These are phyloP conservation scores for Nadsonia fulvescens DNA, from an alignment of 805 yeast species.

Conservation along the genomic window DNA sequence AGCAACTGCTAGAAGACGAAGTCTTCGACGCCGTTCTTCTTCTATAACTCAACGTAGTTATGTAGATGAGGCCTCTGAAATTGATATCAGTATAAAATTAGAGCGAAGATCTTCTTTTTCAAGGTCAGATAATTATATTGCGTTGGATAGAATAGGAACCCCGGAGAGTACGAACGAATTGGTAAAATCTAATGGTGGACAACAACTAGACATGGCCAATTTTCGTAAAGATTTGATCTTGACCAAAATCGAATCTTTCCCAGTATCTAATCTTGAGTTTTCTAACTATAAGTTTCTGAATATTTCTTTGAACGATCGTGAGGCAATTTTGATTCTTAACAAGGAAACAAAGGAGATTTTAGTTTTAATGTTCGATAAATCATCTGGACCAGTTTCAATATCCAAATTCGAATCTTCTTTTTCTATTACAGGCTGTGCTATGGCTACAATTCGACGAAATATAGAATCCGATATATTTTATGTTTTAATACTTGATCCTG, in stretches of 20 bases:
- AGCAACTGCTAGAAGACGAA: constrained; percentile 4
- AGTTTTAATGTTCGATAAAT: constrained; percentile 30
- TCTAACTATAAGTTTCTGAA: constrained; percentile 16
- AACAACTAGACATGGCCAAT: constrained; percentile 6
- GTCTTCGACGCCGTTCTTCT: constrained; percentile 8
- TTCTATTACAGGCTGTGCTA: constrained; percentile 17
- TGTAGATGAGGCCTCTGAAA: constrained; percentile 6
- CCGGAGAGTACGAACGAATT: constrained; percentile 16
- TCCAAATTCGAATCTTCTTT: constrained; percentile 21
- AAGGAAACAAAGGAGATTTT: constrained; percentile 24
- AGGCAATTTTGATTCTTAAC: constrained; percentile 42
- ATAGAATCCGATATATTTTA: constrained; percentile 15
- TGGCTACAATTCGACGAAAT: constrained; percentile 19
- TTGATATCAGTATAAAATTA: constrained; percentile 8
- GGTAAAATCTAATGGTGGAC: constrained; percentile 2
- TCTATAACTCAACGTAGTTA: constrained; percentile 4
- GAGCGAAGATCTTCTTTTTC: constrained; percentile 9
- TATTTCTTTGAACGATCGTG: constrained; percentile 33
- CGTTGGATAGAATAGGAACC: constrained; percentile 7
- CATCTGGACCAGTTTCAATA: constrained; percentile 16
- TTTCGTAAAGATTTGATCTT: constrained; percentile 54
- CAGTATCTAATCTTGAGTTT: constrained; percentile 19
- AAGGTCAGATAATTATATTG: constrained; percentile 9
- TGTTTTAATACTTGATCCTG: constrained; percentile 6
- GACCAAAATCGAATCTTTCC: constrained; percentile 28